Evolutionary conservation across 768 basidiomycete species (phyloP).

Genomic region (Russula lepida): DNA sequence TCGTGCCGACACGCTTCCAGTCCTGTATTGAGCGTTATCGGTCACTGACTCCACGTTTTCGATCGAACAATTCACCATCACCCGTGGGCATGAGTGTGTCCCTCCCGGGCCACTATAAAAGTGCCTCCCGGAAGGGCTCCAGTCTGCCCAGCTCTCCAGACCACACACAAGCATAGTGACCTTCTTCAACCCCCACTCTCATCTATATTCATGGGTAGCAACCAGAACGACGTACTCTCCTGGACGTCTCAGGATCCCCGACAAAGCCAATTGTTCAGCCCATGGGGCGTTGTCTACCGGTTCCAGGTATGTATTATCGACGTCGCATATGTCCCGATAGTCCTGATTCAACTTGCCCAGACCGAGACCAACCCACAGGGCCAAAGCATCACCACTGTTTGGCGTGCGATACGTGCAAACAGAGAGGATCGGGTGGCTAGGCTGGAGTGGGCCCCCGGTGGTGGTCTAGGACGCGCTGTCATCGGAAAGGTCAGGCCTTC

Average conservation of each 20-base stretch:
- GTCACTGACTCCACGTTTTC: conserved; percentile 57
- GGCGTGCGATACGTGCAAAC: conserved; percentile 72
- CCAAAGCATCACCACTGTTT: conserved; percentile 67
- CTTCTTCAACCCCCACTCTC: conserved; percentile 24
- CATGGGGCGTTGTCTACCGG: conserved; percentile 73
- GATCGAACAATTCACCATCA: conserved; percentile 58
- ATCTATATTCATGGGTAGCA: conserved; percentile 37
- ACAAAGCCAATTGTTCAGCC: conserved; percentile 74
- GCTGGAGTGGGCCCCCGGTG: conserved; percentile 79
- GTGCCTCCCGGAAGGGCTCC: conserved; percentile 20
- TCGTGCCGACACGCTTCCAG: conserved; percentile 60
- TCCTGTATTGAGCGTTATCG: conserved; percentile 64
- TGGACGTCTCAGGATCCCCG: conserved; percentile 86
- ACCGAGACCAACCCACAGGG: conserved; percentile 56
- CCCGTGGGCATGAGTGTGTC: conserved; percentile 39
- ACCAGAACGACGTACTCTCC: conserved; percentile 53
- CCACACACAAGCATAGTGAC: conserved; percentile 18
- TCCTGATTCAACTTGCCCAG: conserved; percentile 35
- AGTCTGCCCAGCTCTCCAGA: conserved; percentile 24
- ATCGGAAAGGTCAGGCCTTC: conserved; percentile 62
- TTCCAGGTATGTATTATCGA: conserved; percentile 49
- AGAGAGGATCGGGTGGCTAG: conserved; percentile 85
- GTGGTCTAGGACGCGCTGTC: conserved; percentile 74
- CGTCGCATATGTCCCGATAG: conserved; percentile 19
- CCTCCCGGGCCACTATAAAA: conserved; percentile 43